Evolutionary conservation across 805 yeast species (phyloP), one percentile per base, ranked within the genome.

Genomic region (Lipomyces yamanashiensis): DNA sequence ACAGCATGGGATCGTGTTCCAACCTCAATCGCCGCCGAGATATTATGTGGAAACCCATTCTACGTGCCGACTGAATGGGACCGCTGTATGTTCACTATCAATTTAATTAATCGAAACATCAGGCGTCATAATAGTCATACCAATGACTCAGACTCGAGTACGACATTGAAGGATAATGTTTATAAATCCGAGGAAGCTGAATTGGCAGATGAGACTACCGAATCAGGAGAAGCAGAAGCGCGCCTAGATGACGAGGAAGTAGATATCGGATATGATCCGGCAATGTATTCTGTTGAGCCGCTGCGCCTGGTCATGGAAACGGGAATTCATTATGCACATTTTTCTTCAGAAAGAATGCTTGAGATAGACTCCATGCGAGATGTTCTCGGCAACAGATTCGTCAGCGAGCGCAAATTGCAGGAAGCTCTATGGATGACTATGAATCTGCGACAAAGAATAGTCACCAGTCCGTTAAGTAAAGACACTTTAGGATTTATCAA

Each of bases 1-100:
- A 72, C 72, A n/a, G 70, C 68, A 9, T 83, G 87, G 87, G 81
- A 78, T 62, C 79, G 76, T 0, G 75, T 84, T 10, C 85, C 86
- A 0, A 72, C 71, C 0, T 67, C 74, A 0, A 73, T 82, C 6
- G 77, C 82, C 15, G 76, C 80, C 0, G 80, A 78, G 34, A 81
- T 82, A 6, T 77, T 84, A 13, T 79, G 82, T 0, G 75, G 79
- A 17, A 85, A 84, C 67, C 81, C 80, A 21, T 84, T 84, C 66
- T 84, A 81, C 70, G 82, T 82, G 4, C 83, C 84, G 1, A 77
- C 79, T 1, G 87, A 84, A 70, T 83, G 85, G 85, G 85, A 83
- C 49, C 74, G 87, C 58, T 81, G 84, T 49, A 64, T 80, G 36
- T 83, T 84, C 64, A 75, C 80, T 2, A 43, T 56, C 23, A 58